These are phyloP conservation scores for Rhynchosporium graminicola DNA, from an alignment of 2,329 filamentous ascomycete species.

Conservation along the genomic window DNA sequence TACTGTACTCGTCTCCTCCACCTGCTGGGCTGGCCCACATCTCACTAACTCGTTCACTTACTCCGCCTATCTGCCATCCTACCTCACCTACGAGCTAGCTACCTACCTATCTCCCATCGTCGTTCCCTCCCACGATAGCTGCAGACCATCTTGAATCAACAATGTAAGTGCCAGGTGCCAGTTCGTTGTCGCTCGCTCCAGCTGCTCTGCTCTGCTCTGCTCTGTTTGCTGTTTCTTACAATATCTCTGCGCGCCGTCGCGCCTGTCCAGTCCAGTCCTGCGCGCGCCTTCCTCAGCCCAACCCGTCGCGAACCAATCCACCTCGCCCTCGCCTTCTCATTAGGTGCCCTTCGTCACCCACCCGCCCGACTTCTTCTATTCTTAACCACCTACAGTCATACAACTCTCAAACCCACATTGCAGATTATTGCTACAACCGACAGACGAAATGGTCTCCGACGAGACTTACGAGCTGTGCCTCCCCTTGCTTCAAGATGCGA, in stretches of 20 bases:
- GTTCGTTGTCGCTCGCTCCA: slow-evolving; percentile 28
- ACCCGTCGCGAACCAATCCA: slow-evolving; percentile 17
- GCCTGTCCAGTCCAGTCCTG: slow-evolving; percentile 31
- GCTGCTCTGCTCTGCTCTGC: no score
- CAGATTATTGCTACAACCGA: slow-evolving; percentile 8
- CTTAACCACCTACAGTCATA: slow-evolving; percentile 9
- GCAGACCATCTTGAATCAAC: slow-evolving; percentile 22
- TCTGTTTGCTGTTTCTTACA: not conserved
- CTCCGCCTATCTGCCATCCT: no score
- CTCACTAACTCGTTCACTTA: not conserved
- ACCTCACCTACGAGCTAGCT: no score
- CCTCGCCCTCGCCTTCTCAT: slow-evolving; percentile 17
- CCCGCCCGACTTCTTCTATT: slow-evolving; percentile 10
- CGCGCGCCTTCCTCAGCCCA: slow-evolving; percentile 31
- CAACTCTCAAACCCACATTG: slow-evolving; percentile 5
- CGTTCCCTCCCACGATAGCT: slow-evolving; percentile 16
- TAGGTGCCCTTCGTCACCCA: slow-evolving; percentile 19
- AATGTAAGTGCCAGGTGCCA: slow-evolving; percentile 38
- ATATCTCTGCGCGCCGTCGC: slow-evolving; percentile 11
- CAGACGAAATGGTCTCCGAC: slow-evolving; percentile 77
- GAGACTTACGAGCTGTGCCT: slow-evolving; percentile 89
- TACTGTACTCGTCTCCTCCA: no score
- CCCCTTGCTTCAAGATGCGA: slow-evolving; percentile 79
- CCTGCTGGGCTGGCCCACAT: not conserved
- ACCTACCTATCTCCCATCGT: slow-evolving; percentile 3